Base-by-base conservation (phyloP, 768 basidiomycete genomes). In the Tricholoma saponaceum region DNA sequence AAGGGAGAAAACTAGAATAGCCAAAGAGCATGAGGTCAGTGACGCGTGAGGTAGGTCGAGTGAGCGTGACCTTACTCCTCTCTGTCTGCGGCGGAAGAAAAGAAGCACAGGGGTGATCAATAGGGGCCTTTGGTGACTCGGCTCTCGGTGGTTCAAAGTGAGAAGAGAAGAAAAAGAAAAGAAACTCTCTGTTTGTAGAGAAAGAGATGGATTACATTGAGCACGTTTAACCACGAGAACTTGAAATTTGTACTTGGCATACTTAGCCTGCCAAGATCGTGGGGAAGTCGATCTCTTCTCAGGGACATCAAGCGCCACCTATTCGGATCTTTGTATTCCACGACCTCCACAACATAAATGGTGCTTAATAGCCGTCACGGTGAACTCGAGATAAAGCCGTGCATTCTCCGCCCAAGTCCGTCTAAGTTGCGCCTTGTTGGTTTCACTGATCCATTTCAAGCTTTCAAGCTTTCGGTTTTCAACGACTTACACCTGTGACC, bases 41-140 rank as follows among this genome's bases (percentile, higher is more conserved):
- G 20, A 22, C 12, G 18, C 10, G 7, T 4, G 13, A 9, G 28
- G 35, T 20, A 5, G 20, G 13, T 35, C 55, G 25, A 39, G 22
- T n/a, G 55, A 49, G 30, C 46, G 44, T 46, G 54, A 47, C 55
- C 30, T 52, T 22, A 28, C 51, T 52, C 51, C 51, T 33, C n/a
- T 41, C 5, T 10, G 33, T 35, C 33, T 5, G 3, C 16, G n/a
- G 37, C 39, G 39, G 39, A 41, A 20, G 18, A 9, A n/a, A 18
- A 20, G 39, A 41, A 41, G 39, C n/a, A 43, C 16, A 22, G 41
- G 18, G 20, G 20, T 20, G 41, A 32, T 16, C 35, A 37, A 37
- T 14, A 14, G 6, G n/a, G 6, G 9, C 13, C 33, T 14, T 37
- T 37, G 35, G 35, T 37, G 13, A 35, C 35, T 30, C 7, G 30